A percentile compares a stretch with the other conserved stretches of the same genome.
Evolutionary conservation across 257 asterid genomes (phyloP).

Genomic region (Hygrophila difformis): DNA sequence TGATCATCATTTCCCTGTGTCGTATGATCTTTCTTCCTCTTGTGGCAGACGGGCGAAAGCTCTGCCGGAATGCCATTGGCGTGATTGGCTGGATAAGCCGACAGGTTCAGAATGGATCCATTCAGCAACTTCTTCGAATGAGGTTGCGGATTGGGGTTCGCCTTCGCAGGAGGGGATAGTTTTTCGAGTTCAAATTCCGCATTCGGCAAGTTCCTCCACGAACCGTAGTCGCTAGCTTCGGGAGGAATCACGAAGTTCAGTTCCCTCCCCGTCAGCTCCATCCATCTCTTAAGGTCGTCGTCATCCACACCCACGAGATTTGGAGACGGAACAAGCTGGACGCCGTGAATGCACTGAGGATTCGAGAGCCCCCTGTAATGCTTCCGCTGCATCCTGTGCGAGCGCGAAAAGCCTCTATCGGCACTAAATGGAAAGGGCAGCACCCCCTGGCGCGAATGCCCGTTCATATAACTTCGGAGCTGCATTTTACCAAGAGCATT

Average conservation of each 20-base stretch:
- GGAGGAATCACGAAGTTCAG: not conserved
- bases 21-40: not conserved
- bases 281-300: not conserved
- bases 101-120: not conserved
- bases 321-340: not conserved
- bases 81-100: not conserved
- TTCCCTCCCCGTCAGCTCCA: not conserved
- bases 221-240: not conserved
- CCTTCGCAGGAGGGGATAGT: not conserved
- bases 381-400: not conserved
- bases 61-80: not conserved
- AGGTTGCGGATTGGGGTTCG: not conserved
- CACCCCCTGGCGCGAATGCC: slow-evolving; percentile 13
- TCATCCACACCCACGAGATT: not conserved
- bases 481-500: slow-evolving; percentile 18
- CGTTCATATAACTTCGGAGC: slow-evolving; percentile 17
- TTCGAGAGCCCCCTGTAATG: not conserved
- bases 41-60: not conserved
- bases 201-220: not conserved
- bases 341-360: not conserved
- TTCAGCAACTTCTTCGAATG: not conserved
- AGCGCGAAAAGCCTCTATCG: not conserved
- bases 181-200: not conserved
- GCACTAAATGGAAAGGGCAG: not conserved
- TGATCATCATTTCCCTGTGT: not conserved